A percentile compares a stretch with the other conserved stretches of the same genome.
These are phyloP conservation scores for Polychaeton citri DNA, from an alignment of 2,329 filamentous ascomycete species.

Conservation along the genomic window DNA sequence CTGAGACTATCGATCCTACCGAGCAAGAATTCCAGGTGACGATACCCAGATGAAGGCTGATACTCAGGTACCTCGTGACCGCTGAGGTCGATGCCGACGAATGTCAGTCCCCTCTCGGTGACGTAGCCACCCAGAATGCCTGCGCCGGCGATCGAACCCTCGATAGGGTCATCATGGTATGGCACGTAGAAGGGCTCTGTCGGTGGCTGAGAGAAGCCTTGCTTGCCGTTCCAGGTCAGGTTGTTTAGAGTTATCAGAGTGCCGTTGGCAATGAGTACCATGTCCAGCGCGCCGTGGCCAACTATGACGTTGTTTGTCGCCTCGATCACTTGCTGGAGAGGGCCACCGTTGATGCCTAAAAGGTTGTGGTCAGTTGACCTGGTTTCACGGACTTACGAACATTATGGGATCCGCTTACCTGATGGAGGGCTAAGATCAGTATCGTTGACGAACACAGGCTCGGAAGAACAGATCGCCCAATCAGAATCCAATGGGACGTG, in stretches of 20 bases:
- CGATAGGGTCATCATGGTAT: conserved; percentile 5
- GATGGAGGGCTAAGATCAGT: no score
- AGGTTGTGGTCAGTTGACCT: no score
- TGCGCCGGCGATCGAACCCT: conserved; percentile 9
- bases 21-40: conserved; percentile 5
- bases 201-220: conserved; percentile 54
- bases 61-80: conserved; percentile 9
- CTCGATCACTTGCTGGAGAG: conserved; percentile 60
- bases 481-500: conserved; percentile 4
- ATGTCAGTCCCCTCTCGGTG: conserved; percentile 6
- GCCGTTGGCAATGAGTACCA: conserved; percentile 53
- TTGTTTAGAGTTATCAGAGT: conserved; percentile 58
- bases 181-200: conserved; percentile 16
- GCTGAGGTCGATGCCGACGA: conserved; percentile 2
- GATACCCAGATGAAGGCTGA: conserved; percentile 3
- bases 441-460: no score
- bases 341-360: no score
- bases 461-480: no score
- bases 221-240: conserved; percentile 62
- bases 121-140: conserved; percentile 13
- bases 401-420: no score
- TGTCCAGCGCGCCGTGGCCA: conserved; percentile 58
- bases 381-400: no score
- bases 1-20: conserved; percentile 4
- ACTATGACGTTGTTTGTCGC: conserved; percentile 59